Base-by-base conservation (phyloP, 1,284 basidiomycete genomes). In the Boletellus deceptivus region DNA sequence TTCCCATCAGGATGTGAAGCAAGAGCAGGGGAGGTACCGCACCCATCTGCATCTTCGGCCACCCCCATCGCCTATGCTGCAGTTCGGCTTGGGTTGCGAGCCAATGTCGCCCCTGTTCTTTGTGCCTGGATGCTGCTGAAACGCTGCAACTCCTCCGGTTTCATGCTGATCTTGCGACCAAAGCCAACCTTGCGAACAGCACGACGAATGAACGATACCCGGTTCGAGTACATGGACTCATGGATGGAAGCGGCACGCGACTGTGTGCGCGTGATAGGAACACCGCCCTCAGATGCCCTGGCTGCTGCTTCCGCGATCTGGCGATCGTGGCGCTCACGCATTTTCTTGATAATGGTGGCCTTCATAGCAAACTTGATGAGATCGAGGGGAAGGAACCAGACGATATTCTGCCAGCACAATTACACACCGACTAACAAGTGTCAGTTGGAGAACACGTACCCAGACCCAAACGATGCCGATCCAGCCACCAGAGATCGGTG, bases 401-500 rank as follows among this genome's bases (percentile, higher is more conserved):
- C 68, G 59, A 97, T 90, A 77, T 96, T 91, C 87, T 90, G 54
- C 0, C 57, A 44, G 55, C 35, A 20, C 57, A 48, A 52, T 52
- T 31, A 2, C 49, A 42, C 16, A 53, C 20, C 8, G 10, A 13
- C 45, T 22, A 4, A 29, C 4, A n/a, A 42, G 10, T 4, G 17
- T 17, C 44, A 40, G n/a, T n/a, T n/a, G 16, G 24, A 18, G 48
- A 18, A 27, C 2, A 77, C 83, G 35, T 75, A 90, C 87, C 92
- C 92, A 95, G 60, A 95, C 78, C 92, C 95, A 98, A 59, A 96
- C 83, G 60, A 98, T 94, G 76, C 94, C 94, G 62, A 98, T 92
- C 94, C 94, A 98, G 43, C 88, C 91, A 70, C 90, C 93, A 55
- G 86, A 89, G 70, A 96, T 85, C 29, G 74, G 70, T 33, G 76